Evolutionary conservation across 23 red algal genomes (phyloP).

Genomic region (Porphyridium purpureum): DNA sequence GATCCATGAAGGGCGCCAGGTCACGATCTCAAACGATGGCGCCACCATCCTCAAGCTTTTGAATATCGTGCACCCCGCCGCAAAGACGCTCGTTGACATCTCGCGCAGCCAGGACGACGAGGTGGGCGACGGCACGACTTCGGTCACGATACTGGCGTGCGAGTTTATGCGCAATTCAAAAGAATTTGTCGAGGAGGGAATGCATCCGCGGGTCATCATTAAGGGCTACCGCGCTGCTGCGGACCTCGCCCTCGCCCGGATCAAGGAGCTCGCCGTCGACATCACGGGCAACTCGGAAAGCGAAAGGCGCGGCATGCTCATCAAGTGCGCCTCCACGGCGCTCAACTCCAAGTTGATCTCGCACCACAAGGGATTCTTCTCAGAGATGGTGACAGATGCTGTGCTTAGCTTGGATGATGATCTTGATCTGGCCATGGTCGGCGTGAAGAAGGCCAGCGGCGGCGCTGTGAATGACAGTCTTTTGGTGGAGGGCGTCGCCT

Average conservation of each 20-base stretch:
- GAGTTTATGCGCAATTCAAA: conserved; percentile 89
- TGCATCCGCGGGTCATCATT: conserved; percentile 74
- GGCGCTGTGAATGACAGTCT: conserved; percentile 57
- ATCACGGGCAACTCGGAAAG: conserved; percentile 40
- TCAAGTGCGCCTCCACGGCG: conserved; percentile 62
- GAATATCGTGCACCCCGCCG: conserved; percentile 75
- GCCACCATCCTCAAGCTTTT: conserved; percentile 86
- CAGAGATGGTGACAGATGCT: conserved; percentile 81
- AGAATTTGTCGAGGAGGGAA: conserved; percentile 85
- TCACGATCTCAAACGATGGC: conserved; percentile 95
- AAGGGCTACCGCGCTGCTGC: conserved; percentile 53
- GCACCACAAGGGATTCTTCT: conserved; percentile 76
- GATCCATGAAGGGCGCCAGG: conserved; percentile 66
- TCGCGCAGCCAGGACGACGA: conserved; percentile 74
- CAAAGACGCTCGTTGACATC: conserved; percentile 70
- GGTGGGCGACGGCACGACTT: conserved; percentile 92
- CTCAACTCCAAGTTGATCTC: conserved; percentile 94
- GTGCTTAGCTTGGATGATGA: conserved; percentile 79
- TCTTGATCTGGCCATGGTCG: conserved; percentile 81
- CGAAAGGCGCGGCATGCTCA: conserved; percentile 31
- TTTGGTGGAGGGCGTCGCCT: conserved; percentile 82
- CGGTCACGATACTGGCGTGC: conserved; percentile 68
- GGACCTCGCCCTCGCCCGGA: conserved; percentile 18
- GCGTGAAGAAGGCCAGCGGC: conserved; percentile 88
- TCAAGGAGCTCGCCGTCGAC: conserved; percentile 49